These are phyloP conservation scores for Setaria italica DNA, from an alignment of 202 grass and related monocot species.

Conservation along the genomic window DNA sequence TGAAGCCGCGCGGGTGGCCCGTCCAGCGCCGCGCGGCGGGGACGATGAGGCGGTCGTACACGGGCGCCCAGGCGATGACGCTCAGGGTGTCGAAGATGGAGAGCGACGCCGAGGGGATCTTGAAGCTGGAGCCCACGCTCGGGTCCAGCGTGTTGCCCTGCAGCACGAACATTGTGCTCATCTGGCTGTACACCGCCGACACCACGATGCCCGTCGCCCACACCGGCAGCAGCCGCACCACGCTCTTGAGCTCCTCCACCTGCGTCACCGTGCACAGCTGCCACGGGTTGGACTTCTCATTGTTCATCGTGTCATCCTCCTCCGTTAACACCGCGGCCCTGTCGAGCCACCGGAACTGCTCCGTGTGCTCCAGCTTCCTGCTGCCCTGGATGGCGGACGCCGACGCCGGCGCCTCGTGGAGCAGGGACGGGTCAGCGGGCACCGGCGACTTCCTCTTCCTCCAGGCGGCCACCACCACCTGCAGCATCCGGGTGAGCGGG, in stretches of 20 bases:
- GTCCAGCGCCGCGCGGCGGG: slow-evolving; percentile 48
- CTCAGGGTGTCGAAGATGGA: slow-evolving; percentile 56
- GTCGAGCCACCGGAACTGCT: too few relatives aligned
- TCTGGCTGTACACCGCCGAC: slow-evolving; percentile 54
- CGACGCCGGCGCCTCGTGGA: too few relatives aligned
- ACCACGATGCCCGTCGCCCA: slow-evolving; percentile 53
- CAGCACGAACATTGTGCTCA: slow-evolving; percentile 58
- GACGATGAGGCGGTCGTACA: slow-evolving; percentile 53
- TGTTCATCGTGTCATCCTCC: too few relatives aligned
- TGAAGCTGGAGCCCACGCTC: slow-evolving; percentile 47
- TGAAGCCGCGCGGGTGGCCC: slow-evolving; percentile 57
- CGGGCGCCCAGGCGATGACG: slow-evolving; percentile 52
- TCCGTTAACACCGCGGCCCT: too few relatives aligned
- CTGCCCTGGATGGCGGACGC: too few relatives aligned
- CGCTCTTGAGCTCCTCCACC: slow-evolving; percentile 75
- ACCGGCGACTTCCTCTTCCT: slow-evolving; percentile 28
- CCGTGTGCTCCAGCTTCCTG: too few relatives aligned
- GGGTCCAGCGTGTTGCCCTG: slow-evolving; percentile 59
- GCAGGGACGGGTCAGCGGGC: too few relatives aligned
- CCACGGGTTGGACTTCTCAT: slow-evolving; percentile 38
- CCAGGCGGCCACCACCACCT: slow-evolving; percentile 51
- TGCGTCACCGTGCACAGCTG: slow-evolving; percentile 79
- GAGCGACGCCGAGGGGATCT: slow-evolving; percentile 50
- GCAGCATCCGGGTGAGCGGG: slow-evolving; percentile 56
- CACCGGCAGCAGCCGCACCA: slow-evolving; percentile 50